Base-by-base conservation (phyloP, 1,284 basidiomycete species). In the Fistulina hepatica region DNA sequence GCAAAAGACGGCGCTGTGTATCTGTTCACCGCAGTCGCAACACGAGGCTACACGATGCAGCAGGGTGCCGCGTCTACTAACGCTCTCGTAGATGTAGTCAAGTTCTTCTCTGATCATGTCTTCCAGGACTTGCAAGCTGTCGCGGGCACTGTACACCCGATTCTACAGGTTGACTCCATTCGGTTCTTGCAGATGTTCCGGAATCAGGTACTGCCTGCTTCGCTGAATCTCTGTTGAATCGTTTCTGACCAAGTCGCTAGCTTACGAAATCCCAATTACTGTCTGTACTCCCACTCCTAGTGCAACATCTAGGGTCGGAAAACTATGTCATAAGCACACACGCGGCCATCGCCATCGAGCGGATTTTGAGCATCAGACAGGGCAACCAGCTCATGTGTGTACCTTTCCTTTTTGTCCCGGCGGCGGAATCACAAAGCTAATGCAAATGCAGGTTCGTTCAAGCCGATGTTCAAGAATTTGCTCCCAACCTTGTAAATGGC, bases 1-100 rank as follows among this genome's bases (percentile, higher is more conserved):
- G 73, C 80, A 36, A 99, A 99, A 61, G 92, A 97, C 59, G 86
- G 85, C 13, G 94, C 94, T n/a, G 81, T 97, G 36, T 98, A 90
- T 60, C 63, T 97, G 20, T 67, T 98, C 49, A 91, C 88, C 6
- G 90, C 90, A 2, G 78, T 97, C 42, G 94, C 94, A 2, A 82
- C 88, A 5, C 71, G 83, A 37, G 86, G 90, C 4, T 84, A 84
- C 6, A 97, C 94, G 1, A 68, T 70, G 9, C 78, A 83, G 77
- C 86, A 84, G 46, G 94, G 94, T 37, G 93, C 97, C 20, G 95
- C 93, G 0, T 85, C 86, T 13, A 91, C 84, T 27, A 98, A 97
- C 54, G 71, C 81, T 2, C 72, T 95, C 26, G 86, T 98, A 20
- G 84, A 98, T 55, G 84, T 98, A 17, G 86, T 98, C 48, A 73